These are phyloP conservation scores for Fusarium musae DNA, from an alignment of 2,329 filamentous ascomycete genomes.

Conservation along the genomic window DNA sequence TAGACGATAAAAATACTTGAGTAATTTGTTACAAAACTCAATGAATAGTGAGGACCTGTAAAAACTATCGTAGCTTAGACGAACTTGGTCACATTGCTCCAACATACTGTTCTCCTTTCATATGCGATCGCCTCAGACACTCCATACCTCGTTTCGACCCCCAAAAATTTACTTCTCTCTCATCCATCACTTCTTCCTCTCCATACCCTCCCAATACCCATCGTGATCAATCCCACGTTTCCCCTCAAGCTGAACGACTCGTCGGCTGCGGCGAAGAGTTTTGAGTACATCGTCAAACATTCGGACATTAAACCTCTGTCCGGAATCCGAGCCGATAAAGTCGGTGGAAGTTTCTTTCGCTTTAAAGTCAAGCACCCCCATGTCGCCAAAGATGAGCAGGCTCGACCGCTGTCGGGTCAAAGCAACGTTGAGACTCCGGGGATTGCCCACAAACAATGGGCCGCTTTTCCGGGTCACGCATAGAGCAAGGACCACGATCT, in stretches of 20 bases:
- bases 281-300: not conserved
- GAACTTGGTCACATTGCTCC: not conserved
- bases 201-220: not conserved
- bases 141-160: accelerated
- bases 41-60: too few species aligned
- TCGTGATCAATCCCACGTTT: not conserved
- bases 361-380: not conserved
- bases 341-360: accelerated
- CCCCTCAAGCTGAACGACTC: not conserved
- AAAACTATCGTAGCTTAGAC: too few species aligned
- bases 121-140: accelerated
- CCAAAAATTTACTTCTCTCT: too few species aligned
- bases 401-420: conserved; percentile 1
- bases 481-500: not conserved
- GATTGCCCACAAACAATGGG: not conserved
- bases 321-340: not conserved
- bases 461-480: not conserved
- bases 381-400: conserved; percentile 5
- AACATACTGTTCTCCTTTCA: not conserved
- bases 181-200: not conserved
- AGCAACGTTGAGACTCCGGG: not conserved
- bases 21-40: too few species aligned
- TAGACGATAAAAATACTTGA: too few species aligned
- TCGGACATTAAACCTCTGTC: not conserved
- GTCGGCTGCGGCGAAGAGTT: not conserved